Evolutionary conservation across 2,329 filamentous ascomycete genomes (phyloP), one percentile per base, ranked within the genome.

Genomic region (Aspergillus floridensis): DNA sequence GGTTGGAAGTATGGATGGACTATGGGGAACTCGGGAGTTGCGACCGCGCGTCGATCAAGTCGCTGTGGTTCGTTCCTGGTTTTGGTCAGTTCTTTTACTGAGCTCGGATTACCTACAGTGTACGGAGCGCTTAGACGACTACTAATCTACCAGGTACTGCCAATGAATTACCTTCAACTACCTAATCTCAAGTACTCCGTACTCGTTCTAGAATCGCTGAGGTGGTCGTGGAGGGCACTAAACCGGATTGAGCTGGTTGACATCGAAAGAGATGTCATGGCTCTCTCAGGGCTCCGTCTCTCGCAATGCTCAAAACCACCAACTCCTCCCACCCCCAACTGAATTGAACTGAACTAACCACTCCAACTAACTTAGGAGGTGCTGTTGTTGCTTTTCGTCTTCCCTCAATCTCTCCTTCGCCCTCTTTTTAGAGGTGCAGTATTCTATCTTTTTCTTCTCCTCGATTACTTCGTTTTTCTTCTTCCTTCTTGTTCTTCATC

Each of bases 211-310:
- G 66, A 68, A 66, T 68, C 64, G 54, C 63, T 65, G 63, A 63
- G 31, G 62, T 64, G 62, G 59, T 63, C 61, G 32, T 53, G 56
- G 57, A 57, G 10, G 38, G 56, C 67, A 58, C 66, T 68, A 35
- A 69, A 64, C 67, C 65, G 29, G 59, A 65, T 69, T 55, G 57
- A 62, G 64, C 29, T 53, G 63, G 59, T 68, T 69, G 67, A 70
- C 68, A 70, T 70, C 53, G 62, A 58, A 41, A 54, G 61, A 62
- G 65, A 69, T 68, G 68, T 64, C 66, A 69, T 69, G 61, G 58
- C 63, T 68, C 58, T 35, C 32, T 26, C 7, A 7, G 7, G 22
- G 22, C 22, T 22, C 22, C 22, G 22, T 22, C 22, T 26, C 26
- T 26, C 26, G 26, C 32, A 35, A 63, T 62, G 59, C 61, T 63